Evolutionary conservation across 2,329 filamentous ascomycete species (phyloP).

Genomic region (Dactylellina leptospora): DNA sequence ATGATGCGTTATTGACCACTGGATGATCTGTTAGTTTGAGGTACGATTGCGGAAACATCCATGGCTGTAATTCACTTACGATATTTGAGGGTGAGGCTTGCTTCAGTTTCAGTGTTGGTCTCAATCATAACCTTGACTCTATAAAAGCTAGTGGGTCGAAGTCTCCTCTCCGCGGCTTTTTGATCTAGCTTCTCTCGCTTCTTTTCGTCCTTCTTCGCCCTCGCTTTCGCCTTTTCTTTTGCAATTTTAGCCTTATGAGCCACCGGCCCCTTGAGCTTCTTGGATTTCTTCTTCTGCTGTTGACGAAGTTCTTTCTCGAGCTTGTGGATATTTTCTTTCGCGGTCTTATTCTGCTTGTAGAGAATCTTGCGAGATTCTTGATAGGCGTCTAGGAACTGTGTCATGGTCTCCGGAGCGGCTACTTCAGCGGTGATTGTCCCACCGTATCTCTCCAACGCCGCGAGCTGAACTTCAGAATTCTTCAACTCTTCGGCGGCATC

Average conservation of each 20-base stretch:
- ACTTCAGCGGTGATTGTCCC: conserved; percentile 58
- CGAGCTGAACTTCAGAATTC: conserved; percentile 55
- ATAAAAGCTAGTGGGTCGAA: conserved; percentile 45
- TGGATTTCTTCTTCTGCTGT: conserved; percentile 57
- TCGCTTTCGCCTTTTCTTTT: conserved; percentile 54
- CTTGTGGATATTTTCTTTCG: conserved; percentile 16
- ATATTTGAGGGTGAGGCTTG: conserved; percentile 48
- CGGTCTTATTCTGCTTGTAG: conserved; percentile 53
- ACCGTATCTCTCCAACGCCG: conserved; percentile 60
- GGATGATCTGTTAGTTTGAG: conserved; percentile 61
- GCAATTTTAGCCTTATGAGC: conserved; percentile 54
- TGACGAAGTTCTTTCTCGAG: conserved; percentile 56
- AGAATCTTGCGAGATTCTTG: conserved; percentile 41
- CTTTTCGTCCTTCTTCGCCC: conserved; percentile 57
- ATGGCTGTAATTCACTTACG: conserved; percentile 20
- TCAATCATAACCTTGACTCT: conserved; percentile 51
- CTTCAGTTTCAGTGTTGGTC: conserved; percentile 35
- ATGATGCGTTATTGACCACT: conserved; percentile 68
- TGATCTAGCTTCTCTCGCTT: conserved; percentile 57
- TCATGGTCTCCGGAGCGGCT: conserved; percentile 58
- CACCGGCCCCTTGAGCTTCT: conserved; percentile 55
- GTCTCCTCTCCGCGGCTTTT: conserved; percentile 52
- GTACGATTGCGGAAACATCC: not conserved
- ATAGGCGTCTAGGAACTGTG: conserved; percentile 60
- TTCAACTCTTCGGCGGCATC: conserved; percentile 55